phyloP scores from a whole-genome alignment of 176 grass and related monocot species.

The Oryza rufipogon region DNA sequence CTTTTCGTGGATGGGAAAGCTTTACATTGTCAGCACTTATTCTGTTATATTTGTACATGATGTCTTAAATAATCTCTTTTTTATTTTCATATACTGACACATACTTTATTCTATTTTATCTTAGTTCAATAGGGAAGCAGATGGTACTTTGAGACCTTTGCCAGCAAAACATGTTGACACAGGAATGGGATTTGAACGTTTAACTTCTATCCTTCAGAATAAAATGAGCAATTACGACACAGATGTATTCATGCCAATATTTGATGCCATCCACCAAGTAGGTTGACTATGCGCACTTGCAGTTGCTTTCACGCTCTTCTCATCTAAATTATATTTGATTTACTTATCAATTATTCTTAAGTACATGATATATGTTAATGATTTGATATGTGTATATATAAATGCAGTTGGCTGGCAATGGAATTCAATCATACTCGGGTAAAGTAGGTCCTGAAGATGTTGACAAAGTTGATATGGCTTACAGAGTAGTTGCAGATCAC shows the following conservation, averaged over 20 bases:
- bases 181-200: slow-evolving; percentile 86
- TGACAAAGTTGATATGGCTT: slow-evolving; percentile 96
- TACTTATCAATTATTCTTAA: not conserved
- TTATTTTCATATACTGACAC: not conserved
- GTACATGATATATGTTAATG: slow-evolving; percentile 26
- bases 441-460: slow-evolving; percentile 78
- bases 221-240: slow-evolving; percentile 99
- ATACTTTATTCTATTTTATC: not conserved
- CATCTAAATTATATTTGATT: slow-evolving; percentile 2
- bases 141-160: slow-evolving; percentile 74
- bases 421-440: slow-evolving; percentile 66
- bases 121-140: slow-evolving; percentile 87
- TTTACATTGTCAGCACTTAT: not conserved
- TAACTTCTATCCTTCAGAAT: slow-evolving; percentile 91
- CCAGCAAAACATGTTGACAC: slow-evolving; percentile 98
- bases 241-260: slow-evolving; percentile 83
- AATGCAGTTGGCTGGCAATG: slow-evolving; percentile 62
- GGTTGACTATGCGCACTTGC: not conserved
- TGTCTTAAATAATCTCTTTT: not conserved
- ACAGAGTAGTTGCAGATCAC: slow-evolving; percentile 96
- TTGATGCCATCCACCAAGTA: slow-evolving; percentile 90
- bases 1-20: not conserved
- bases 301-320: not conserved
- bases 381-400: slow-evolving; percentile 33
- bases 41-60: not conserved